These are phyloP conservation scores for Corylus avellana DNA, from an alignment of 306 rosid genomes.

Conservation along the genomic window DNA sequence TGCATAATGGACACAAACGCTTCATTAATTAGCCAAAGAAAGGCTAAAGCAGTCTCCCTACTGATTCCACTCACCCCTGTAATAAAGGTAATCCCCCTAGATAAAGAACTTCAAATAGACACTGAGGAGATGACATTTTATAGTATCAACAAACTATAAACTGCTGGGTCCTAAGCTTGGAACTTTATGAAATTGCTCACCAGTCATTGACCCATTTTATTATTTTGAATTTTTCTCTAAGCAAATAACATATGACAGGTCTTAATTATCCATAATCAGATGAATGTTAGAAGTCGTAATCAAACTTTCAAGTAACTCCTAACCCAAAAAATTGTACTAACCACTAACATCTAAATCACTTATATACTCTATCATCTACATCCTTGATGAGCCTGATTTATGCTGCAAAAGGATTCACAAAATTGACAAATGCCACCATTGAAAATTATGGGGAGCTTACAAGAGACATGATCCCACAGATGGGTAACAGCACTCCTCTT, in stretches of 20 bases:
- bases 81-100: not conserved
- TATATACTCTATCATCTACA: not conserved
- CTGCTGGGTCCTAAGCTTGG: not conserved
- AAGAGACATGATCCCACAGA: not conserved
- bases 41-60: not conserved
- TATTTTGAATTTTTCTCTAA: not conserved
- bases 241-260: not conserved
- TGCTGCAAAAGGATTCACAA: not conserved
- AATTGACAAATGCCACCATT: not conserved
- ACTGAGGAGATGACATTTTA: slow-evolving; percentile 13
- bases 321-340: not conserved
- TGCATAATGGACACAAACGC: not conserved
- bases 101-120: slow-evolving; percentile 12
- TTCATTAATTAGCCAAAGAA: not conserved
- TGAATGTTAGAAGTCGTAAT: not conserved
- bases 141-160: not conserved
- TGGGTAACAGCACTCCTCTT: not conserved
- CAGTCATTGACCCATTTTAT: not conserved
- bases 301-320: not conserved
- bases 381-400: not conserved
- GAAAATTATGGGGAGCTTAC: not conserved
- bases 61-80: not conserved
- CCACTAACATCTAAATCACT: not conserved
- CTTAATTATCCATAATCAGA: not conserved
- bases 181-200: not conserved